Base-by-base conservation (phyloP, 257 asterid species). In the Leonotis leonurus region DNA sequence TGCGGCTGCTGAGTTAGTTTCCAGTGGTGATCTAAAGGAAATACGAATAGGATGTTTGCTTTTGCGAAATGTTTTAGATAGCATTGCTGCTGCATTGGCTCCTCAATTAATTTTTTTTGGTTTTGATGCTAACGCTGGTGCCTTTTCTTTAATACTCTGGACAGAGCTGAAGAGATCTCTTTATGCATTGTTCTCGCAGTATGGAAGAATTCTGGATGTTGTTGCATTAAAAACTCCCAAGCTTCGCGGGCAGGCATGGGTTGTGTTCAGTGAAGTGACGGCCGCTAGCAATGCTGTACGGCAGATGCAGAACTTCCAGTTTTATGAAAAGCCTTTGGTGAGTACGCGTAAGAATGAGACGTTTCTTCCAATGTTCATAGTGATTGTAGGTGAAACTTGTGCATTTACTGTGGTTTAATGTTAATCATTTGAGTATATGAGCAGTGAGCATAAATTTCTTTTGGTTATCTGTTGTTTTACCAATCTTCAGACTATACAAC, bases 111-210 rank as follows among this genome's bases (percentile, higher is more conserved):
- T 39, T 5, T 52, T 61, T 6, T 35, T 64, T 59, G 29, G 63
- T 60, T 21, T 30, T 65, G 63, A n/a, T 62, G 62, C 68, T 70
- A 37, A 65, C 64, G 52, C 40, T 75, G 70, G 56, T 58, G 65
- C 53, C 52, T 68, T 75, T 54, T 73, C 66, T 77, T 68, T 57
- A 57, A 72, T 65, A 61, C 39, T 30, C 74, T 77, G 84, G 64
- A 67, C 95, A 93, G 97, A 93, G 94, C 78, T 93, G 91, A 93
- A 93, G 97, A 93, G 95, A 80, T 93, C 97, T 61, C 95, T 93
- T 62, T 93, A 93, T 71, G 91, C 94, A 67, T 80, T 89, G 84
- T 93, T 93, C 83, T 89, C 97, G 27, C 99, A 89, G 80, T 93
- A 89, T 75, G 99, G 99, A 77, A 89, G 95, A 76, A 85, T 93